These are phyloP conservation scores for Colletotrichum caudatum DNA, from an alignment of 2,329 filamentous ascomycete species.

Conservation along the genomic window DNA sequence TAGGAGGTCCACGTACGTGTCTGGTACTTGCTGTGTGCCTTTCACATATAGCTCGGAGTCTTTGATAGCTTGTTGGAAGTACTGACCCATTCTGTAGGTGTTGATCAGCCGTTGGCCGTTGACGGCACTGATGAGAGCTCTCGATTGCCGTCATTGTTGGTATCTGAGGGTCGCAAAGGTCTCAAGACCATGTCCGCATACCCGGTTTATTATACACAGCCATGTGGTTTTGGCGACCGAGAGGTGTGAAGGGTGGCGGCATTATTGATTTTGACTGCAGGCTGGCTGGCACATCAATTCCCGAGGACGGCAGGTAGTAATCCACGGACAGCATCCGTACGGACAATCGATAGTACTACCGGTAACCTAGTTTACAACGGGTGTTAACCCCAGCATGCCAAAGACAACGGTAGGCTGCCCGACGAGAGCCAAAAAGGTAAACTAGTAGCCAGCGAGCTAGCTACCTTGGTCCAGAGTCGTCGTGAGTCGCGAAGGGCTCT, in stretches of 20 bases:
- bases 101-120: constrained; percentile 1
- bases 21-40: background rate
- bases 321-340: background rate
- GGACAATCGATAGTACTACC: background rate
- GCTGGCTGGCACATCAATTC: constrained; percentile 20
- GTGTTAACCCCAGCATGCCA: background rate
- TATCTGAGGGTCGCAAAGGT: background rate
- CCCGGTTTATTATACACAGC: background rate
- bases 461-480: background rate
- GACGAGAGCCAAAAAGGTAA: background rate
- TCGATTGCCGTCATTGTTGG: background rate
- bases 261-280: constrained; percentile 27
- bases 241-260: background rate
- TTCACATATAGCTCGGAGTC: no score
- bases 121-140: no score
- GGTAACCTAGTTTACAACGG: background rate
- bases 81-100: background rate
- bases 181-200: no score
- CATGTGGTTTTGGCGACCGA: background rate
- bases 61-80: constrained; percentile 1
- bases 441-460: no score
- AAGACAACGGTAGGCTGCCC: background rate
- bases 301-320: constrained; percentile 21
- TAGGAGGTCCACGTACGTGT: background rate
- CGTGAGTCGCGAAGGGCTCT: background rate